Evolutionary conservation across 2,329 filamentous ascomycete species (phyloP), one percentile per base, ranked within the genome.

Genomic region (Xylariomycetidae sp.): DNA sequence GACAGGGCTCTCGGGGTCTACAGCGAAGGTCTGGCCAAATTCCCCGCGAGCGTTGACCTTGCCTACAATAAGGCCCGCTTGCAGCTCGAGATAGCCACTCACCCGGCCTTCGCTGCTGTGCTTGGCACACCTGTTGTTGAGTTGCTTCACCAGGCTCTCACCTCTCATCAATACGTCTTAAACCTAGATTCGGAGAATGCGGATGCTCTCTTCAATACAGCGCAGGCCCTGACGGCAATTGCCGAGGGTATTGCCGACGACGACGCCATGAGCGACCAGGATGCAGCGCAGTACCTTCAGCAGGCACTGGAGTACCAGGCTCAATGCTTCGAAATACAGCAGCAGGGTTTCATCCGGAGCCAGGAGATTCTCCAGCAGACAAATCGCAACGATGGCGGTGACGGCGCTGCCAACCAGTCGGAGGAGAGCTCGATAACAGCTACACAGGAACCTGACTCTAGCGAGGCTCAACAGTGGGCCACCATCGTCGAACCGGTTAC

Each of bases 61-160:
- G 81, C 82, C 9, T 87, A 87, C 56, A 87, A 87, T 57, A 85
- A 84, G 75, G 82, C 82, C 16, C 71, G 80, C 41, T 68, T 86
- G 19, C 73, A 85, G 54, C 79, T 84, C 50, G 78, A 83, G 51
- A 72, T 86, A 38, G 77, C 78, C 14, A 81, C 84, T 42, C 76
- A 86, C 54, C 72, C 74, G 4, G 70, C 74, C 39, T 62, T 87
- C 14, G 63, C 75, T n/a, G 58, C 67, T 3, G 69, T 79, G 38
- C 58, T 85, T n/a, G 69, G 72, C 1, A 62, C 64, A 3, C 63
- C 72, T 14, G 57, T 71, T 10, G 49, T 70, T 3, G 67, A 73
- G n/a, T 63, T 79, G 16, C 57, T 87, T 15, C 63, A 72, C 25
- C 67, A 74, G 38, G 75, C 82, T 1, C 57, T 87, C 16, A 63